Percentiles rank a stretch among this genome's conserved stretches.
These are phyloP conservation scores for Clathrospora elynae DNA, from an alignment of 2,329 filamentous ascomycete species.

Conservation along the genomic window DNA sequence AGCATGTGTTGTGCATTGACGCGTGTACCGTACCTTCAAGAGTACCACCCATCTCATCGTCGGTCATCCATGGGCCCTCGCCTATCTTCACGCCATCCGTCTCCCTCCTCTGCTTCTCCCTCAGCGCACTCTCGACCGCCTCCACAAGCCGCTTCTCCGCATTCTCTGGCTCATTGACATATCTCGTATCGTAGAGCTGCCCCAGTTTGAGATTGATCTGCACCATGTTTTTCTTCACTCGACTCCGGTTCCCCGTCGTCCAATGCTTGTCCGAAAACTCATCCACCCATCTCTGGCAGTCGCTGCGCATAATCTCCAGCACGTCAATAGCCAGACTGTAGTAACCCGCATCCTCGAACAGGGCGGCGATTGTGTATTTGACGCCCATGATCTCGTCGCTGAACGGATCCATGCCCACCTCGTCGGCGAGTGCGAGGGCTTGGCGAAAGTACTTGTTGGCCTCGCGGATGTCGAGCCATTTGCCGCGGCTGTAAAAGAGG, in stretches of 20 bases:
- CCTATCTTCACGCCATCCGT: conserved; percentile 70
- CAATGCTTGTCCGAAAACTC: conserved; percentile 51
- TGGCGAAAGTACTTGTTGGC: conserved; percentile 84
- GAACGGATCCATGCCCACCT: conserved; percentile 81
- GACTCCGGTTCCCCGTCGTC: conserved; percentile 59
- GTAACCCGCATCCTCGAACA: conserved; percentile 78
- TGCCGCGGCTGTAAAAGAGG: conserved; percentile 75
- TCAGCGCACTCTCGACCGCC: conserved; percentile 79
- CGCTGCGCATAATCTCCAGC: conserved; percentile 73
- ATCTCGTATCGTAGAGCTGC: conserved; percentile 77
- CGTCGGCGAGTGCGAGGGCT: conserved; percentile 74
- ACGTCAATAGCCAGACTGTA: conserved; percentile 74
- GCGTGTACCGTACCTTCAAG: conserved; percentile 74
- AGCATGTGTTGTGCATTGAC: too few relatives aligned
- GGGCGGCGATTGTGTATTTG: conserved; percentile 76
- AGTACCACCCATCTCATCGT: conserved; percentile 73
- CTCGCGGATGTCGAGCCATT: conserved; percentile 72
- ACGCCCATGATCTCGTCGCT: conserved; percentile 90
- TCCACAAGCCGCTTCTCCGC: conserved; percentile 78
- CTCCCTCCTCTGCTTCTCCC: conserved; percentile 72
- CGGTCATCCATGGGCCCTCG: conserved; percentile 72
- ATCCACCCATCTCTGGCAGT: conserved; percentile 63
- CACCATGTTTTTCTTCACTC: conserved; percentile 74
- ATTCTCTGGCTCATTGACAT: conserved; percentile 73
- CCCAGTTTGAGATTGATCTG: conserved; percentile 82